phyloP scores from a whole-genome alignment of 192 early-diverging fungal genomes.

The Glomus cerebriforme region DNA sequence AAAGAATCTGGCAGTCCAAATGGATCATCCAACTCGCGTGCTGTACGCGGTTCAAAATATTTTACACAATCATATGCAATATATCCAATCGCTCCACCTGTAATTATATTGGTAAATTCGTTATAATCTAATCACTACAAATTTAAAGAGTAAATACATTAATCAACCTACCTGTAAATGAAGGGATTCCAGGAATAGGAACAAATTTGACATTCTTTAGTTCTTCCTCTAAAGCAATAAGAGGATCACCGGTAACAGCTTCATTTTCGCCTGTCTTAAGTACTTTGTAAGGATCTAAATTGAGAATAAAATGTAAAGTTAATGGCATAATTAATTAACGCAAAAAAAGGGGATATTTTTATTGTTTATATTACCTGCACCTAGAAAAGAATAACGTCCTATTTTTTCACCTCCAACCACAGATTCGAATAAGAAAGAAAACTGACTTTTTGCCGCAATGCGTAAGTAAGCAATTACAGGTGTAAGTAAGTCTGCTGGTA shows the following conservation, averaged over 20 bases:
- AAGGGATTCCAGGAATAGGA: constrained; percentile 77
- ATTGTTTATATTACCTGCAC: constrained; percentile 59
- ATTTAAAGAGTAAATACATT: background rate
- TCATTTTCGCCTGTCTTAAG: constrained; percentile 76
- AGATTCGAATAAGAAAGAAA: constrained; percentile 96
- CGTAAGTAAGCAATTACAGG: constrained; percentile 96
- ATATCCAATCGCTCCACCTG: constrained; percentile 96
- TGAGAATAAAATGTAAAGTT: background rate
- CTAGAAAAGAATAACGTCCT: constrained; percentile 95
- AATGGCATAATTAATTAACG: constrained; percentile 17
- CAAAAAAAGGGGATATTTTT: background rate
- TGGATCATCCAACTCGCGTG: constrained; percentile 77
- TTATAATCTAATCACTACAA: too few relatives aligned
- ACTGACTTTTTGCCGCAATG: constrained; percentile 72
- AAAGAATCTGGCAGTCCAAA: constrained; percentile 90
- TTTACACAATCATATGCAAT: constrained; percentile 96
- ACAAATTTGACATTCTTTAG: constrained; percentile 77
- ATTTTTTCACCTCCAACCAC: constrained; percentile 93
- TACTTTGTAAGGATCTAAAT: constrained; percentile 83
- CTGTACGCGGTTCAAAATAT: constrained; percentile 96
- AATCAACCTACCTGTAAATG: constrained; percentile 69
- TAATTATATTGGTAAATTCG: background rate
- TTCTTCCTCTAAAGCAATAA: constrained; percentile 83
- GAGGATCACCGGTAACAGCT: constrained; percentile 78
- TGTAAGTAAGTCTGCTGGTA: constrained; percentile 91